Base-by-base conservation (phyloP, 805 yeast species). In the Yarrowia phangngaensis region DNA sequence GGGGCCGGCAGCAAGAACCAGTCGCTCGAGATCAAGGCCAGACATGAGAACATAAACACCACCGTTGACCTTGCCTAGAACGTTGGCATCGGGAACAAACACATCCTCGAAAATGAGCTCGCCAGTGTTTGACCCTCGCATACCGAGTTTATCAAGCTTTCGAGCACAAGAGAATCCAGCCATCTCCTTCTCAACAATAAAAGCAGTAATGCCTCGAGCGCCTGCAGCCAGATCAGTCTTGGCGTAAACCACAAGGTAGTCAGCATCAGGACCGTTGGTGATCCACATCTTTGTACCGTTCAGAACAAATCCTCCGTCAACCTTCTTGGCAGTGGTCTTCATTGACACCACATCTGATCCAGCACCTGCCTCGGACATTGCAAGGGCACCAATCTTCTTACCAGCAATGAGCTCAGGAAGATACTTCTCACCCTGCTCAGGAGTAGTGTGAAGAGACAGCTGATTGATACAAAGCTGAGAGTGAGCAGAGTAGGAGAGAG, bases 261-360 rank as follows among this genome's bases (percentile, higher is more conserved):
- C 60, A n/a, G 64, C 63, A 35, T 62, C 64, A 2, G 65, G 65
- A 5, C 65, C 65, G 50, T 61, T 61, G 41, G 65, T 61, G 55
- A 61, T 61, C 65, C 65, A 61, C 59, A 61, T 56, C 51, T 61
- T 61, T 30, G 64, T 53, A 8, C 65, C 65, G 45, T 60, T 61
- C 27, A 61, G 51, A 3, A 56, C 24, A 45, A 57, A 61, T 13
- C 60, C 60, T 19, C 58, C 64, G 30, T 59, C 59, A 20, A 60
- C 54, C 28, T 40, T 52, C 26, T 41, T 52, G 46, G 65, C 65
- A 11, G 57, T 53, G 16, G 65, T 61, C 50, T 57, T 58, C 65
- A 61, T 61, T 36, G 58, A 51, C 5, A 61, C 64, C 3, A 61
- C 65, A 31, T 61, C 65, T 9, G 63, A 59, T 14, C 65, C 65